phyloP scores from a whole-genome alignment of 176 grass and related monocot species.

The Cenchrus americanus region DNA sequence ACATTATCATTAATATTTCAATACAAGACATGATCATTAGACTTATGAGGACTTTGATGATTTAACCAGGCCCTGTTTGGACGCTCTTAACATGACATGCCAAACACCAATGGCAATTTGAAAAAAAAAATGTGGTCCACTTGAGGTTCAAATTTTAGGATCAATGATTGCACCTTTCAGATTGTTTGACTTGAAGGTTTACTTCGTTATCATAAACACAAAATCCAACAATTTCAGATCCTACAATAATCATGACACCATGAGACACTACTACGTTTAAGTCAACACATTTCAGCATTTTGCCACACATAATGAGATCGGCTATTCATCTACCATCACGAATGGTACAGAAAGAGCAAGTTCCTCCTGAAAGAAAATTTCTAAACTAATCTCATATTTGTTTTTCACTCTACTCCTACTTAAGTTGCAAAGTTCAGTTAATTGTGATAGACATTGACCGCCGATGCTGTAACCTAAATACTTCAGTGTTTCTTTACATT shows the following conservation, averaged over 20 bases:
- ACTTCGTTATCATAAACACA: conserved; percentile 4
- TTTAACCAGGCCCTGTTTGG: not conserved
- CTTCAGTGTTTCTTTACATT: not conserved
- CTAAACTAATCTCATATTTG: conserved; percentile 9
- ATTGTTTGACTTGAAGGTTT: not conserved
- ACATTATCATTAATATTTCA: conserved; percentile 29
- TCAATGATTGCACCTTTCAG: not conserved
- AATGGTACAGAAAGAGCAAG: not conserved
- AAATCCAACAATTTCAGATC: conserved; percentile 3
- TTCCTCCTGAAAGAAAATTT: not conserved
- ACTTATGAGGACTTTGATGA: not conserved
- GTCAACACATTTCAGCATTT: not conserved
- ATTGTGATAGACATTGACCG: not conserved
- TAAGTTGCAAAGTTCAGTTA: not conserved
- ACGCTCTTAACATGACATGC: not conserved
- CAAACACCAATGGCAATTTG: not conserved
- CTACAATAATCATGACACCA: not conserved
- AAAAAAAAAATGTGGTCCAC: not conserved
- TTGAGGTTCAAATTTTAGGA: conserved; percentile 8
- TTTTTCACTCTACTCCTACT: not conserved
- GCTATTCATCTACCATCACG: not conserved
- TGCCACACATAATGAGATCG: not conserved
- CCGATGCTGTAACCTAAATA: not conserved
- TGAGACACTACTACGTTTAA: not conserved
- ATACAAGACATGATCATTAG: conserved; percentile 18